A percentile compares a stretch with the other conserved stretches of the same genome.
Evolutionary conservation across 768 basidiomycete genomes (phyloP).

Genomic region (Pleurotus eryngii): DNA sequence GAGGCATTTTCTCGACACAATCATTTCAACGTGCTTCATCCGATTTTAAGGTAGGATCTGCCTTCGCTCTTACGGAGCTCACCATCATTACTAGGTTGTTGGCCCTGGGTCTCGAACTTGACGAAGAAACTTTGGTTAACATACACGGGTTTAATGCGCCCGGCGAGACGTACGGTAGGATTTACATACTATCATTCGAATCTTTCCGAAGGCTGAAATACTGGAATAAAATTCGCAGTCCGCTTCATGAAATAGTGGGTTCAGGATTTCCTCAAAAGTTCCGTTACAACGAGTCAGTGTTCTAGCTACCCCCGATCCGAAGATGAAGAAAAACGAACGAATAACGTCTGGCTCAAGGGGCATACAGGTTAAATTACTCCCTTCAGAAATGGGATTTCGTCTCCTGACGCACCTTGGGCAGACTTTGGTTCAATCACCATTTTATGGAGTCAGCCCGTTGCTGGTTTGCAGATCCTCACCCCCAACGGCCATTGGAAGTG

Average conservation of each 20-base stretch:
- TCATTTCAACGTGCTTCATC: constrained; percentile 32
- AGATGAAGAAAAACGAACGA: constrained; percentile 48
- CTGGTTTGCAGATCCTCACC: constrained; percentile 53
- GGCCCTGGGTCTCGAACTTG: constrained; percentile 42
- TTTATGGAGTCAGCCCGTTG: constrained; percentile 59
- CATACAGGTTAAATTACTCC: constrained; percentile 41
- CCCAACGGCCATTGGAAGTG: constrained; percentile 53
- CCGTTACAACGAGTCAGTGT: too few species aligned
- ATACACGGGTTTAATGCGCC: constrained; percentile 33
- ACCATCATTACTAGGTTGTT: constrained; percentile 25
- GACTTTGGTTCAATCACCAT: constrained; percentile 57
- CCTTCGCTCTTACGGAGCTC: background rate
- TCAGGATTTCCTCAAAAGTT: too few species aligned
- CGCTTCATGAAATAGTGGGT: constrained; percentile 7
- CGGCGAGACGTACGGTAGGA: constrained; percentile 35
- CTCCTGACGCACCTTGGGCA: constrained; percentile 6
- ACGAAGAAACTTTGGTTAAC: constrained; percentile 41
- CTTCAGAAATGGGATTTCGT: background rate
- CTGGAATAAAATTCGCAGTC: background rate
- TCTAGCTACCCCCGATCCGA: constrained; percentile 45
- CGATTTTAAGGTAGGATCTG: constrained; percentile 28
- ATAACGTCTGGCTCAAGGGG: constrained; percentile 61
- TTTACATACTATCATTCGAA: background rate
- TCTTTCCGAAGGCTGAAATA: background rate
- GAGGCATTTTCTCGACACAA: constrained; percentile 32